Evolutionary conservation across 2,329 filamentous ascomycete species (phyloP).

Genomic region (Ophiostoma tasmaniense): DNA sequence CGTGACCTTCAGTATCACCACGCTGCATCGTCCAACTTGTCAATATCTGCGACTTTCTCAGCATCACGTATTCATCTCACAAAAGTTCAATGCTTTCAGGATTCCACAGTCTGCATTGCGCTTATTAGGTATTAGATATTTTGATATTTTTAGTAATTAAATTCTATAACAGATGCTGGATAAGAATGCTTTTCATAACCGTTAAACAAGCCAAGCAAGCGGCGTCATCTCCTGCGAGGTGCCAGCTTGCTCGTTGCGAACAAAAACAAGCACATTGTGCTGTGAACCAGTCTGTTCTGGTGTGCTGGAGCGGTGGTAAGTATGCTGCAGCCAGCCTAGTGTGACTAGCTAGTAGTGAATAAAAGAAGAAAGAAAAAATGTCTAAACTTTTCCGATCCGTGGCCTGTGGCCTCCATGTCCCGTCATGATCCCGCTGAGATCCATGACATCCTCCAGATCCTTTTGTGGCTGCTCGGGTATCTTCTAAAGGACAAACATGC

Average conservation of each 20-base stretch:
- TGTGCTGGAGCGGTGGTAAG: too few species aligned
- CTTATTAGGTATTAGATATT: background rate
- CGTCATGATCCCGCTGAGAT: background rate
- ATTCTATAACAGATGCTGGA: background rate
- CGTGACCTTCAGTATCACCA: background rate
- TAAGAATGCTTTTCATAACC: background rate
- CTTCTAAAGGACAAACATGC: conserved; percentile 6
- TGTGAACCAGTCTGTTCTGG: too few species aligned
- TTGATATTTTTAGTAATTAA: background rate
- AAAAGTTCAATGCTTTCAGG: too few species aligned
- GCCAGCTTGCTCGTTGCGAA: background rate
- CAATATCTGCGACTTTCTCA: too few species aligned
- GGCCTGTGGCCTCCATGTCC: background rate
- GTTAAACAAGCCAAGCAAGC: background rate
- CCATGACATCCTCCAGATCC: background rate
- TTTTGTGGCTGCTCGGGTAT: background rate
- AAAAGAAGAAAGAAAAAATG: background rate
- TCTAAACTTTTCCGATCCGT: conserved; percentile 6
- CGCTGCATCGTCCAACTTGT: too few species aligned
- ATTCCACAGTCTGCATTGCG: background rate
- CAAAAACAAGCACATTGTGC: background rate
- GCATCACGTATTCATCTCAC: too few species aligned
- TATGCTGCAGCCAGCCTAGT: background rate
- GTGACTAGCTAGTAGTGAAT: background rate
- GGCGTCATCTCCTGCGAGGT: background rate